Base-by-base conservation (phyloP, 2,329 filamentous ascomycete species). In the Xylaria digitata region DNA sequence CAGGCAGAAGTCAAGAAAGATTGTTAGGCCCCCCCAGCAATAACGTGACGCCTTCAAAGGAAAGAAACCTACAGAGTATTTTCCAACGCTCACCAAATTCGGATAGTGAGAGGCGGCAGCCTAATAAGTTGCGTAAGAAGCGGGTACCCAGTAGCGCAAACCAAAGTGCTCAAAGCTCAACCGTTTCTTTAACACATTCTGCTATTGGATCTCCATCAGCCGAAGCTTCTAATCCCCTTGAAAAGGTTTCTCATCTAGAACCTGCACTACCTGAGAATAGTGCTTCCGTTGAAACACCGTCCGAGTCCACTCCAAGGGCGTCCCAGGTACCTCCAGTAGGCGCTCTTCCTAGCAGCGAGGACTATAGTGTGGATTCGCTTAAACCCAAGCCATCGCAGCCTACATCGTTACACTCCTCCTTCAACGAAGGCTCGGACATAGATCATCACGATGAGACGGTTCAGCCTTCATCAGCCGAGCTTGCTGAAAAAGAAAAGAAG, bases 51-150 rank as follows among this genome's bases (percentile, higher is more conserved):
- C 88, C 90, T 6, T 82, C 82, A 5, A 89, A 86, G 68, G 91
- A 94, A 63, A 87, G 89, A 34, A 90, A 87, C 66, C 78, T 96
- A 62, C 85, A 91, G 58, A 87, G 83, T 73, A 81, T 96, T 43
- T 91, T 96, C 75, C 86, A 91, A 74, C 86, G 90, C 70, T 90
- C 91, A 2, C 88, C 90, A 0, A 85, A 85, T 0, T 84, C 82
- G 30, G 86, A 88, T 48, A 85, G 82, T 43, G 90, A 90, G 69
- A 89, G 86, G 73, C 87, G 92, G 52, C 91, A 90, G 76, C 93
- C 94, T 0, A 97, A 97, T 75, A 97, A 97, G 79, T 82, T 99
- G 58, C 92, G 91, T 78, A 98, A 98, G 83, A 97, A 93, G 79
- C 86, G 90, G 69, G 83, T 92, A 62, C 90, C 92, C 0, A 90